A percentile compares a stretch with the other conserved stretches of the same genome.
phyloP scores from a whole-genome alignment of 306 rosid species.

The Pterocarpus macrocarpus region DNA sequence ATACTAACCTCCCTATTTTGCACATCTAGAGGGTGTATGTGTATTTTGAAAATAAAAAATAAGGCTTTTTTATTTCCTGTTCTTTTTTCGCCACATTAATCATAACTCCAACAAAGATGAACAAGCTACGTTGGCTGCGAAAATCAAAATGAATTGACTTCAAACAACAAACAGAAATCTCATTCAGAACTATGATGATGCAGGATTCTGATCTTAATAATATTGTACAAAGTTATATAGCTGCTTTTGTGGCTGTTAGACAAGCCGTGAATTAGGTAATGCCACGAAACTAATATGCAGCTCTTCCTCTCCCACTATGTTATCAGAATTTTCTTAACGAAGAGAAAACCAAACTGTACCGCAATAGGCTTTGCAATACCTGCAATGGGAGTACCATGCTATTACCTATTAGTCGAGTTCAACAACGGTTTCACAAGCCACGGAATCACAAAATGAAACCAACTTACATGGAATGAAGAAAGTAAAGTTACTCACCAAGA shows the following conservation, averaged over 20 bases:
- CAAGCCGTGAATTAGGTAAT: conserved; percentile 14
- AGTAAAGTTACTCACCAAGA: conserved; percentile 38
- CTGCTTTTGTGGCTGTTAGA: not conserved
- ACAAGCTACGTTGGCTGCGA: not conserved
- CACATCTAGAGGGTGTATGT: too few species aligned
- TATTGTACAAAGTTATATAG: conserved; percentile 5
- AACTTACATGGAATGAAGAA: conserved; percentile 29
- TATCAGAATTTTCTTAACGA: conserved; percentile 13
- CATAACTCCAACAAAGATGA: not conserved
- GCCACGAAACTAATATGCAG: conserved; percentile 5
- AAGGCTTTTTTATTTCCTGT: too few species aligned
- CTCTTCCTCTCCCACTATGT: not conserved
- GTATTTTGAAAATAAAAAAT: too few species aligned
- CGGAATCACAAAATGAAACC: not conserved
- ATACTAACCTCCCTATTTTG: too few species aligned
- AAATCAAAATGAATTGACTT: conserved; percentile 14
- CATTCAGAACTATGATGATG: not conserved
- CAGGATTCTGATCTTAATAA: not conserved
- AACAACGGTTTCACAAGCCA: not conserved
- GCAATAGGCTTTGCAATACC: not conserved
- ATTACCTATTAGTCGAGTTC: conserved; percentile 20
- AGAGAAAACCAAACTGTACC: not conserved
- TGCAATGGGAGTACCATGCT: conserved; percentile 21
- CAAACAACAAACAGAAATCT: conserved; percentile 29
- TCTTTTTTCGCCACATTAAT: not conserved